Evolutionary conservation across 345 rosid genomes (phyloP).

Genomic region (Aurinia saxatilis): DNA sequence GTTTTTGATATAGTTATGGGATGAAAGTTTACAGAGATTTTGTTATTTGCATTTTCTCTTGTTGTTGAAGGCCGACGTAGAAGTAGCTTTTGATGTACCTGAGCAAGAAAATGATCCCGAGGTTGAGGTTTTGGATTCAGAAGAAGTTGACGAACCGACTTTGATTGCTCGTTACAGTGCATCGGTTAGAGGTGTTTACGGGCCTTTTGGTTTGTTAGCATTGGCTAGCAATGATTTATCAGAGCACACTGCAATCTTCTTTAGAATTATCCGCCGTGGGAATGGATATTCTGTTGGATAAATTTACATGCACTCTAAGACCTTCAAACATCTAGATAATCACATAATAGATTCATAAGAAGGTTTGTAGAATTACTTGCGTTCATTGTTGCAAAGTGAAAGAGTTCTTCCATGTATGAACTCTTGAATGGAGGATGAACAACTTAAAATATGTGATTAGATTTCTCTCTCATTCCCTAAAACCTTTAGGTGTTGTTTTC

Average conservation of each 20-base stretch:
- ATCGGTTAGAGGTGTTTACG: conserved; percentile 31
- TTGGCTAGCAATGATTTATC: conserved; percentile 47
- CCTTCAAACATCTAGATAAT: too few species aligned
- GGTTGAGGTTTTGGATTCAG: conserved; percentile 12
- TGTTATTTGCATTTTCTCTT: neutral
- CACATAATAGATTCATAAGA: too few species aligned
- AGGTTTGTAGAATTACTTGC: too few species aligned
- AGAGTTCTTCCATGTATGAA: too few species aligned
- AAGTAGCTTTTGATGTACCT: conserved; percentile 40
- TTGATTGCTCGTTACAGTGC: conserved; percentile 31
- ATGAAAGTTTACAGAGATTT: too few species aligned
- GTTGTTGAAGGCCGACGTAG: conserved; percentile 41
- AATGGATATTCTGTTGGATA: conserved; percentile 31
- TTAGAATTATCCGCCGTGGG: conserved; percentile 36
- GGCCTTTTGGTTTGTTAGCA: conserved; percentile 62
- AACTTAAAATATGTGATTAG: too few species aligned
- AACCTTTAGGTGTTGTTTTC: too few species aligned
- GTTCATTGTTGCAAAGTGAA: too few species aligned
- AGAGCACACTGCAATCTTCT: conserved; percentile 59
- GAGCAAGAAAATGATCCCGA: conserved; percentile 20
- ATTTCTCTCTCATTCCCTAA: too few species aligned
- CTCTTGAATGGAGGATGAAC: too few species aligned
- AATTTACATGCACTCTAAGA: too few species aligned
- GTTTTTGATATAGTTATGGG: too few species aligned
- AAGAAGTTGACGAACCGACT: conserved; percentile 32